Evolutionary conservation across 129 eudicot genomes (phyloP), one percentile per base, ranked within the genome.

Genomic region (Arctium lappa): DNA sequence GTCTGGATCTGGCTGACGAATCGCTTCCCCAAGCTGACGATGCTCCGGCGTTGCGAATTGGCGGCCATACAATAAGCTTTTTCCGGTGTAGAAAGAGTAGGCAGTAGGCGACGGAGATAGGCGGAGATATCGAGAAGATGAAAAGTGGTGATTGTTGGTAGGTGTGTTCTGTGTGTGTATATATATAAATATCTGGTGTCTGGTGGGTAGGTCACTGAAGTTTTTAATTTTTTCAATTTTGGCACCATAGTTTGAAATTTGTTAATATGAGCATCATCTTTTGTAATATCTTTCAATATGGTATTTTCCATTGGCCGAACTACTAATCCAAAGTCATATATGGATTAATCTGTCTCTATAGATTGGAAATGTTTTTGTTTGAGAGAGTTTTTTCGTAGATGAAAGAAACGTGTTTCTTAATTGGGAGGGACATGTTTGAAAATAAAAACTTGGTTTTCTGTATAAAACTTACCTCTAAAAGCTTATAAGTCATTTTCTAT

Each of bases 21-120:
- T 72, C 86, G 88, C 71, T 92, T 88, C 33, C 92, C 94, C 37
- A 86, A 85, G 79, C 76, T 81, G 62, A 81, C 86, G 83, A 92
- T 70, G 83, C 87, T 84, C 65, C 89, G 89, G 37, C 81, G 42
- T 22, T 82, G 76, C 83, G 86, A 86, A 84, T 70, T 88, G 84
- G 91, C 88, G 87, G 94, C 97, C 97, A 92, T 92, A 85, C 89
- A 90, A 88, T 46, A 83, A 83, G 2, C 38, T 15, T 53, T 75
- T 37, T 86, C 80, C 81, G 78, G 33, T 79, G 72, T 29, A 68
- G 83, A 80, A 65, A 74, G 85, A 81, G 76, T 15, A 38, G 85
- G 30, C 48, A 70, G 30, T 15, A 34, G 72, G n/a, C 12, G n/a
- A 10, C 34, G 37, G 79, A 83, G 37, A 36, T 48, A 33, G 65